Evolutionary conservation across 441 rosid species (phyloP), one percentile per base, ranked within the genome.

Genomic region (Aleurites moluccanus): DNA sequence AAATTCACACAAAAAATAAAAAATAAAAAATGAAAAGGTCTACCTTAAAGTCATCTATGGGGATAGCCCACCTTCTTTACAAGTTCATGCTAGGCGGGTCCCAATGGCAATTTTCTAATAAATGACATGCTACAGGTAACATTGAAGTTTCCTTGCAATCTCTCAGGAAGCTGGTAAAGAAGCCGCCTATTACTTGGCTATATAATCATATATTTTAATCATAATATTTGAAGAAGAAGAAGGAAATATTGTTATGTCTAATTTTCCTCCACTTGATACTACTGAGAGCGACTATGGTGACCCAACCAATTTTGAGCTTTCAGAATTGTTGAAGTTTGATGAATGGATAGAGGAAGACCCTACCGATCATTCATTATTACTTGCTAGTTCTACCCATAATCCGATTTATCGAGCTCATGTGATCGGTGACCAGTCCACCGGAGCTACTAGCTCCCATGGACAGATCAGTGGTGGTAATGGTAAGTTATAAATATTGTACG

Each of bases 331-430:
- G 23, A 70, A 73, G 56, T 80, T 86, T 30, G 92, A 85, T 47
- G 89, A 82, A 66, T 88, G 90, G 96, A 33, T 75, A 1, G 64
- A 75, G 38, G 91, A 88, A 42, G 89, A 84, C 18, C 40, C 40
- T 38, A 6, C 9, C 40, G 81, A 86, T 75, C 89, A 85, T 25
- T 73, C 81, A 2, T 74, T 83, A 25, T 52, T 18, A 5, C 69
- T 77, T 72, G 75, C 87, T 0, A 86, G 33, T 79, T 70, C 79
- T 56, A 38, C 47, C 38, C 68, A 65, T 15, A 73, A 63, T 67
- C 88, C 84, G 23, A 80, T 78, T 69, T 74, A 86, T 77, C 85
- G 76, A 70, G 80, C 82, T 16, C 69, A 59, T 76, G 86, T 78
- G 50, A 77, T 75, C 50, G 81, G 77, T 60, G 75, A 79, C n/a